These are phyloP conservation scores for Elsinoe batatas DNA, from an alignment of 2,329 filamentous ascomycete genomes.

Conservation along the genomic window DNA sequence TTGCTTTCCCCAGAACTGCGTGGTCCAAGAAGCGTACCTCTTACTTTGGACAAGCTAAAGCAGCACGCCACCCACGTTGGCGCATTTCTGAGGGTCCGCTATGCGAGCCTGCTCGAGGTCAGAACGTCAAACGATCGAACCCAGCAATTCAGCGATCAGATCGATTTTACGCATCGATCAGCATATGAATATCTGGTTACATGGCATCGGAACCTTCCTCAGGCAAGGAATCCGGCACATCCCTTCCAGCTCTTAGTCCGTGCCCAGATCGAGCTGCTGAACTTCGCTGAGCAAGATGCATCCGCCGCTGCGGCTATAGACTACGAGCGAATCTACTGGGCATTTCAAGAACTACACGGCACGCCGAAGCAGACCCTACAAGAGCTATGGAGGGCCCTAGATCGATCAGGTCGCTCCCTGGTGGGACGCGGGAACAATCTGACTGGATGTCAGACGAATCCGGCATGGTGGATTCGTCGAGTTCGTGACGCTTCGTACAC, in stretches of 20 bases:
- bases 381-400: not conserved
- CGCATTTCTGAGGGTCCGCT: not conserved
- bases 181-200: not conserved
- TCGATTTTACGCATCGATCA: not conserved
- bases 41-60: not conserved
- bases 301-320: not conserved
- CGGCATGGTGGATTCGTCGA: not conserved
- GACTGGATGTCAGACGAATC: not conserved
- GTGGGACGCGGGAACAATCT: not conserved
- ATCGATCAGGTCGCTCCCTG: not conserved
- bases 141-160: not conserved
- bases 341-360: not conserved
- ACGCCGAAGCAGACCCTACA: not conserved
- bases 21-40: not conserved
- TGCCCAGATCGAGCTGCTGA: not conserved
- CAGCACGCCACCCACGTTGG: not conserved
- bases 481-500: not conserved
- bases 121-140: not conserved
- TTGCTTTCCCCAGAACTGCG: not conserved
- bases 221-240: not conserved
- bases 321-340: not conserved
- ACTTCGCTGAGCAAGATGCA: not conserved
- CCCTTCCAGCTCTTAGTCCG: not conserved
- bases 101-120: not conserved
- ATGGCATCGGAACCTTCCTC: not conserved